A percentile compares a stretch with the other conserved stretches of the same genome.
Evolutionary conservation across 768 basidiomycete species (phyloP).

Genomic region (Termitomyces eurrhizus): DNA sequence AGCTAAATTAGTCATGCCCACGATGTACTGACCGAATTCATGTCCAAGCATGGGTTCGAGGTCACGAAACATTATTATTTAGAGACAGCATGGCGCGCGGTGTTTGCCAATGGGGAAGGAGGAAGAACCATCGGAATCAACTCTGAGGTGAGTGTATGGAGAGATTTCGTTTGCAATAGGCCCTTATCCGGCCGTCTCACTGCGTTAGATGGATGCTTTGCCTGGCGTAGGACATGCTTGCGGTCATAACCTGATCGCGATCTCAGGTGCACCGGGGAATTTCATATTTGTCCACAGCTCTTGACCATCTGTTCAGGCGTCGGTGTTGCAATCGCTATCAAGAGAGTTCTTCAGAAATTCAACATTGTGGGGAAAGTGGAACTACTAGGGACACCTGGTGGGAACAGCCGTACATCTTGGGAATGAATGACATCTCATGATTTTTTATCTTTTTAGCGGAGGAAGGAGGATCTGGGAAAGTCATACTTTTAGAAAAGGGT

Average conservation of each 20-base stretch:
- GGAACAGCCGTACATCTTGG: constrained; percentile 3
- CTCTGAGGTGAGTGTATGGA: constrained; percentile 54
- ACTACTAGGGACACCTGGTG: constrained; percentile 77
- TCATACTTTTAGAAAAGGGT: constrained; percentile 61
- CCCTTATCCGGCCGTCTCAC: neutral
- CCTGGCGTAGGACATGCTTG: constrained; percentile 67
- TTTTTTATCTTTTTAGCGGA: constrained; percentile 45
- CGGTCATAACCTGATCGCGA: constrained; percentile 82
- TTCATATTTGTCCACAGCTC: neutral
- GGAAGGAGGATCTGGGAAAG: constrained; percentile 75
- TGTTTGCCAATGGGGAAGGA: constrained; percentile 58
- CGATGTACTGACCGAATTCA: constrained; percentile 63
- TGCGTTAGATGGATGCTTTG: constrained; percentile 56
- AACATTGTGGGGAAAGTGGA: constrained; percentile 66
- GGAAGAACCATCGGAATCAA: constrained; percentile 75
- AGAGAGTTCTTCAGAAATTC: constrained; percentile 55
- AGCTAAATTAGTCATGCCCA: constrained; percentile 55
- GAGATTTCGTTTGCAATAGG: neutral
- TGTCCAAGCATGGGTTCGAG: constrained; percentile 61
- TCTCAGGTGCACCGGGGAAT: constrained; percentile 33
- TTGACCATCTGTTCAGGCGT: constrained; percentile 40
- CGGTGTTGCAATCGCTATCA: constrained; percentile 67
- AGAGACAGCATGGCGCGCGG: constrained; percentile 74
- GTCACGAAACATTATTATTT: constrained; percentile 60
- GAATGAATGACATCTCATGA: neutral